Evolutionary conservation across 306 rosid genomes (phyloP).

Genomic region (Delonix regia): DNA sequence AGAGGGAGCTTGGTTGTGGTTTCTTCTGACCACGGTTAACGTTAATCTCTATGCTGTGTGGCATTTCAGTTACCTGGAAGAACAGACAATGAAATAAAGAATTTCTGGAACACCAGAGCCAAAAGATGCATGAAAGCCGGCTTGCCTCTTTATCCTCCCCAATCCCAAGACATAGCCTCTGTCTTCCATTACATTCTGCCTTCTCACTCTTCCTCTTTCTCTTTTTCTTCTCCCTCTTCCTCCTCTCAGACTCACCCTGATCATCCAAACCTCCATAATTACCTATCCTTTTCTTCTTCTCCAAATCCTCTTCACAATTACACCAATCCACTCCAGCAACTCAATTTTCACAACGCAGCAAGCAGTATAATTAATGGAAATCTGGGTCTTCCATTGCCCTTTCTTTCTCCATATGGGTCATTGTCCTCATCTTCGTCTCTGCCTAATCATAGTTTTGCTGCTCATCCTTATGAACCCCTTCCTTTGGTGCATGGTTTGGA

Average conservation of each 20-base stretch:
- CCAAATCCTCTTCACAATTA: not conserved
- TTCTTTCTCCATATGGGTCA: conserved; percentile 48
- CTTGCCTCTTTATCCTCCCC: conserved; percentile 65
- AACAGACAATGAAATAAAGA: conserved; percentile 90
- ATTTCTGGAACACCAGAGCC: conserved; percentile 80
- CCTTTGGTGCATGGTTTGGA: conserved; percentile 20
- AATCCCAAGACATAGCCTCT: conserved; percentile 44
- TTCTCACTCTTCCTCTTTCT: not conserved
- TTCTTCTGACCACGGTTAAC: no score
- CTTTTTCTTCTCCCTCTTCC: conserved; percentile 41
- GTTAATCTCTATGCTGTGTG: conserved; percentile 4
- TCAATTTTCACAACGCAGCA: not conserved
- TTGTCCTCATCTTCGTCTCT: conserved; percentile 39
- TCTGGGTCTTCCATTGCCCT: conserved; percentile 45
- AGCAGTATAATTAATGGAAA: no score
- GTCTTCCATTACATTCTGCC: conserved; percentile 34
- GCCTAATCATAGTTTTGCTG: conserved; percentile 38
- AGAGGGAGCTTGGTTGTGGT: no score
- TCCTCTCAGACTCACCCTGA: conserved; percentile 39
- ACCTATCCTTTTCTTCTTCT: not conserved
- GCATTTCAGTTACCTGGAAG: conserved; percentile 74
- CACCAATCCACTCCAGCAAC: no score
- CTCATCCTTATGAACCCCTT: conserved; percentile 33
- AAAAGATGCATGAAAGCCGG: conserved; percentile 74
- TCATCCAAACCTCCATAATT: no score